Base-by-base conservation (phyloP, 2,329 filamentous ascomycete species). In the Beauveria bassiana region DNA sequence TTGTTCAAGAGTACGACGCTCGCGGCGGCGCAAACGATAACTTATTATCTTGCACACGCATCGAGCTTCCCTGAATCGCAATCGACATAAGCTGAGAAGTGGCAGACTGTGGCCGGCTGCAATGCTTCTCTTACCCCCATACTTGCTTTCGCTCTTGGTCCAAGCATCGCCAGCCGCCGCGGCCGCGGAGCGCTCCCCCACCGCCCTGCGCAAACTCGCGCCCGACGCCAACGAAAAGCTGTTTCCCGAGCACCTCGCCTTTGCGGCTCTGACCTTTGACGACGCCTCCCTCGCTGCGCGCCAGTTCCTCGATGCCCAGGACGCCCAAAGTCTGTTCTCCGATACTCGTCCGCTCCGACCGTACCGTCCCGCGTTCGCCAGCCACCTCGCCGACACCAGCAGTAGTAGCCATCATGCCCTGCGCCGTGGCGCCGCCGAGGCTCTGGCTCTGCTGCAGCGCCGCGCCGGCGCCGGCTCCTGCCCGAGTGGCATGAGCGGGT, bases 151-250 rank as follows among this genome's bases (percentile, higher is more conserved):
- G 18, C 73, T 84, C 26, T 67, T 81, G 50, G 70, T 75, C 2
- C 70, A 70, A n/a, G 66, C 71, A 64, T 61, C 71, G 2, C 74
- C 74, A 64, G 61, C 71, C 2, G 74, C 74, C 65, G 61, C 71
- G 2, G 74, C 75, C 38, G 71, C 72, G 31, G 70, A 69, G 56
- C 62, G 63, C 20, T 66, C 74, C 6, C 88, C 88, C 0, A 81
- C 83, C 1, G 89, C 84, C 1, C 79, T 93, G 60, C 84, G 83
- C 70, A 92, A 92, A 70, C 90, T 93, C 83, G 79, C 84, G 52
- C 79, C 79, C 5, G 86, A 91, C 69, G 82, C 85, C 55, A 83
- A 83, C 63, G 87, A 90, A 70, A 95, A 91, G 79, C 87, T 93
- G 70, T 84, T 86, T 66, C 77, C 86, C 61, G 81, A 89, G 50